A percentile compares a stretch with the other conserved stretches of the same genome.
Conservation (phyloP, 78 protist genomes). For the Paratrimastix pyriformis region DNA sequence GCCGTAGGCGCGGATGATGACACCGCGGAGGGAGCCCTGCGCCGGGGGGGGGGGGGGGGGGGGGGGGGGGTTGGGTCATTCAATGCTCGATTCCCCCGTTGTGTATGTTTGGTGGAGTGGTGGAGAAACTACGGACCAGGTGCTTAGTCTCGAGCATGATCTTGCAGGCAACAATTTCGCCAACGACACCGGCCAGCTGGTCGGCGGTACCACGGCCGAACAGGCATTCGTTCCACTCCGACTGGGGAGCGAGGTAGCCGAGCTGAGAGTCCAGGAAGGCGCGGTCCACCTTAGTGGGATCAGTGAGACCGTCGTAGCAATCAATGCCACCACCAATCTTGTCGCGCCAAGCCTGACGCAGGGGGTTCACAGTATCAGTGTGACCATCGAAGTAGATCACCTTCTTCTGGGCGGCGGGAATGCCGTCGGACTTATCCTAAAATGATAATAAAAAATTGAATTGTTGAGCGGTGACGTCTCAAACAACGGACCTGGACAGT, state of each 20-base stretch:
- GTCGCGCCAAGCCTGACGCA: conserved; percentile 34
- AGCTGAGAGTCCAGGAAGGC: conserved; percentile 16
- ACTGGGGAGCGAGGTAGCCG: conserved; percentile 32
- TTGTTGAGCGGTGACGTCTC: no score
- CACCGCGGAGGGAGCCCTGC: conserved; percentile 32
- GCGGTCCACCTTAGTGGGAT: neutral
- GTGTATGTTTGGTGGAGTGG: no score
- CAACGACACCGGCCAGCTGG: conserved; percentile 42
- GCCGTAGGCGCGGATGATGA: conserved; percentile 31
- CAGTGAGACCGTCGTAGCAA: conserved; percentile 27
- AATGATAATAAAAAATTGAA: conserved; percentile 33
- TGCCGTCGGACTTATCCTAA: conserved; percentile 14
- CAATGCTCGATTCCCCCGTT: no score
- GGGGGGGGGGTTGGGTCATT: no score
- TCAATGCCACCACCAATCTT: conserved; percentile 38
- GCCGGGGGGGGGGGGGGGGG: no score
- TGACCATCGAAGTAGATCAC: conserved; percentile 48
- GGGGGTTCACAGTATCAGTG: conserved; percentile 40
- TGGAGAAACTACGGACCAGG: no score
- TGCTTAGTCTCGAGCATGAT: conserved; percentile 27
- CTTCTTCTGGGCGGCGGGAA: conserved; percentile 23
- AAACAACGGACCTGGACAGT: no score
- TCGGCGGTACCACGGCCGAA: conserved; percentile 48
- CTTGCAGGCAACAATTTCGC: conserved; percentile 43
- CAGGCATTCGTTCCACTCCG: conserved; percentile 23